Base-by-base conservation (phyloP, 2,329 filamentous ascomycete species). In the Seiridium cupressi region DNA sequence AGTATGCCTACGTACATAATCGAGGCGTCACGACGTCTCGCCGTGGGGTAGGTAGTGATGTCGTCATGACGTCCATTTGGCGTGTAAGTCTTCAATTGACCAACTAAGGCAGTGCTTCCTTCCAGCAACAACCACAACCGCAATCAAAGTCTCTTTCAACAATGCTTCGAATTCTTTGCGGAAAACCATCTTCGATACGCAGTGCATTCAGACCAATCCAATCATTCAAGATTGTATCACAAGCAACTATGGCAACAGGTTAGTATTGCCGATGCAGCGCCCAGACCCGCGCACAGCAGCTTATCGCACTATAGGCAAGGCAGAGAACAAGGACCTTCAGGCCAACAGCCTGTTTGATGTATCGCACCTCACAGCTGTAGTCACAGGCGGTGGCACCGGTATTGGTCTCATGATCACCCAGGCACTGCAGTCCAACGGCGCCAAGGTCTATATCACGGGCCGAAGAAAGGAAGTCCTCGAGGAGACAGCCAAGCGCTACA, bases 361-460 rank as follows among this genome's bases (percentile, higher is more conserved):
- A 5, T 58, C 61, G n/a, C 49, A 58, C 49, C n/a, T 60, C 11
- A 56, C 44, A 48, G 61, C 61, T 4, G 59, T 62, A n/a, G 61
- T 62, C 18, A 62, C 61, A n/a, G 61, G 61, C 36, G 61, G 61
- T 38, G 61, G 58, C 10, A 62, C 61, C 13, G 61, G 61, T 42
- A 62, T 62, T 31, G 61, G 61, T n/a, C 55, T 62, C 13, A 62
- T 62, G 61, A 61, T 61, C 13, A 48, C 61, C 35, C 61, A 61
- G 55, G 61, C 61, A 7, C 61, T 62, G n/a, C 58, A 63, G 35
- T 47, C 58, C 55, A 66, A 66, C 35, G 63, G 65, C 51, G 63
- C 63, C 26, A 65, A 60, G 31, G 64, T 66, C 35, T 66, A 66
- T 57, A 66, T 66, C 40, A 31, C 60, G 18, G 64, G 64, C 9